Percentiles rank a stretch among this genome's conserved stretches.
phyloP scores from a whole-genome alignment of 176 grass and related monocot genomes.

The Canna indica region DNA sequence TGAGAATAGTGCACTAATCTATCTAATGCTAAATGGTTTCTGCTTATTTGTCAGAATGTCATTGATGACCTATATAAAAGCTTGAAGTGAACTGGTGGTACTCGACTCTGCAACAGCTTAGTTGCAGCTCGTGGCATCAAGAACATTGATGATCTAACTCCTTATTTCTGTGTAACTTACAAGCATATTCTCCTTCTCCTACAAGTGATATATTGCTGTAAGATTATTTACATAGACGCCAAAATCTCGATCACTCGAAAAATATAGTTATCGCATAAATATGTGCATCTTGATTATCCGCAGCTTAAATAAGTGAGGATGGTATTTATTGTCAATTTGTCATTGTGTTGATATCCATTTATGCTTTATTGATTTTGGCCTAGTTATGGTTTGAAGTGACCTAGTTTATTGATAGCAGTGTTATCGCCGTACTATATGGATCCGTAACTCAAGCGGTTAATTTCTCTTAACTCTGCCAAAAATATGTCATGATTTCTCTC shows the following conservation, averaged over 20 bases:
- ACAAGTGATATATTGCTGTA: neutral
- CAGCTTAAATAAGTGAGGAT: too few species aligned
- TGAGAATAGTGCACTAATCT: neutral
- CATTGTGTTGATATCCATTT: too few species aligned
- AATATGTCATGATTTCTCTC: too few species aligned
- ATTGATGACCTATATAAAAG: constrained; percentile 1
- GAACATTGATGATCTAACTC: neutral
- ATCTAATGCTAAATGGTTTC: neutral
- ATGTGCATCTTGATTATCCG: too few species aligned
- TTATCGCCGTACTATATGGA: too few species aligned
- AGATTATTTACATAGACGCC: neutral
- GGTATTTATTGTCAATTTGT: too few species aligned
- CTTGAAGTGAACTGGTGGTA: neutral
- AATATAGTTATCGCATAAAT: too few species aligned
- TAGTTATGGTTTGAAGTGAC: too few species aligned
- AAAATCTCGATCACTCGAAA: neutral
- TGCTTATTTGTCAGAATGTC: neutral
- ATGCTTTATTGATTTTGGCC: too few species aligned
- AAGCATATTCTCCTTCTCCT: neutral
- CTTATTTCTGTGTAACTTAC: neutral
- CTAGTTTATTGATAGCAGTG: too few species aligned
- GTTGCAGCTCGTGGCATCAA: neutral
- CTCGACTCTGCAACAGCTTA: neutral
- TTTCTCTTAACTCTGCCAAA: too few species aligned
- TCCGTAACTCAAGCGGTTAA: too few species aligned